Evolutionary conservation across 2,329 filamentous ascomycete genomes (phyloP), one percentile per base, ranked within the genome.

Genomic region (Colletotrichum brevisporum): DNA sequence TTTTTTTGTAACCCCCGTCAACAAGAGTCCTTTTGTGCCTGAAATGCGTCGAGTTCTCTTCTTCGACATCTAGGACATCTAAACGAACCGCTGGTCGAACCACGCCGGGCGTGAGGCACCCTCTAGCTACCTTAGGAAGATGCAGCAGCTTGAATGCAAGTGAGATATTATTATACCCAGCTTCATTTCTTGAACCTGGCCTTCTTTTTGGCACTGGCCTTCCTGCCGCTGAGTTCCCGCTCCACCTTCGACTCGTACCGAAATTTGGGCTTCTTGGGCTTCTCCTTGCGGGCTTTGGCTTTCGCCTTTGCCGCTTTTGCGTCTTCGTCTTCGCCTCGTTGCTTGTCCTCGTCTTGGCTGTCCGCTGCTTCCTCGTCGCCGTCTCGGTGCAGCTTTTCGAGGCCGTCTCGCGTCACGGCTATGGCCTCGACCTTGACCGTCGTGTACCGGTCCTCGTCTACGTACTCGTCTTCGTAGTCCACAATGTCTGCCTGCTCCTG

Each of bases 381-480:
- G 43, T 71, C 62, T 18, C 45, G 41, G 41, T 71, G 82, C 79
- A 72, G 47, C 74, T 88, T 91, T 67, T 89, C 85, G 55, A 97
- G 82, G 0, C 93, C 93, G 63, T 94, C 90, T 73, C 89, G 89
- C 13, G 92, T 91, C 16, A 97, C 88, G 71, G 91, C 92, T 73
- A 99, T 94, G 12, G 93, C 92, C 78, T 98, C 95, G 1, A 99
- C 91, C 0, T 94, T 98, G 27, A 99, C 96, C 1, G 94, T 97
- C 0, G 96, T 98, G 79, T 94, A 98, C 77, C 92, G 93, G 79
- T 98, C 95, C 79, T 98, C 96, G 79, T 99, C 96, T 73, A 98
- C 89, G 81, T 98, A 99, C 79, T 98, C 94, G 73, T 95, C 94
- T 78, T 97, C 93, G 74, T 94, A 90, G 77, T 97, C 91, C 52